Conservation (phyloP, 2,329 filamentous ascomycete genomes). For the Monosporascus sp. region DNA sequence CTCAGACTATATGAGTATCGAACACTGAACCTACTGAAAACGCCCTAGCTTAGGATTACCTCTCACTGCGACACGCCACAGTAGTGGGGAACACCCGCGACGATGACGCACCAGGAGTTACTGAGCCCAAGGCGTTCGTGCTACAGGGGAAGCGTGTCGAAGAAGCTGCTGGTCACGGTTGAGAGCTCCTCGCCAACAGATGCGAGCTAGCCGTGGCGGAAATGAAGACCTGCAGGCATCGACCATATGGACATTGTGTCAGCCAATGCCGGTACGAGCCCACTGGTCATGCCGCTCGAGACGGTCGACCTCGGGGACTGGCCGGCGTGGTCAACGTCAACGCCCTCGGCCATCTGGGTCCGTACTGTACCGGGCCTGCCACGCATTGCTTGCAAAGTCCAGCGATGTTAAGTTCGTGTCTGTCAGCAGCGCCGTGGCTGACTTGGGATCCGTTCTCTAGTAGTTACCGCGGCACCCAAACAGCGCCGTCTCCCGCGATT, state of each 20-base stretch:
- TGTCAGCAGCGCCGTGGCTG: conserved; percentile 23
- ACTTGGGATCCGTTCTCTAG: too few relatives aligned
- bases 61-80: conserved; percentile 28
- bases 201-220: conserved; percentile 18
- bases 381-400: conserved; percentile 25
- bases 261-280: conserved; percentile 28
- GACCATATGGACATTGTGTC: conserved; percentile 28
- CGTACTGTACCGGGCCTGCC: conserved; percentile 25
- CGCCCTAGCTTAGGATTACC: conserved; percentile 21
- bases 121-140: conserved; percentile 15
- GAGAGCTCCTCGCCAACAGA: conserved; percentile 21
- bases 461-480: too few relatives aligned
- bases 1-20: too few relatives aligned
- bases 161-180: conserved; percentile 24
- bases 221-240: conserved; percentile 18
- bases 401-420: conserved; percentile 23
- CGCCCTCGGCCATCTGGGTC: conserved; percentile 18
- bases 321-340: conserved; percentile 20
- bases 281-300: conserved; percentile 18
- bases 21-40: conserved; percentile 21
- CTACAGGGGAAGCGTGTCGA: conserved; percentile 15
- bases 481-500: too few relatives aligned
- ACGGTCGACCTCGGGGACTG: conserved; percentile 24
- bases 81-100: conserved; percentile 34
- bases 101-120: conserved; percentile 13